Base-by-base conservation (phyloP, 345 rosid species). In the Cardamine resedifolia region DNA sequence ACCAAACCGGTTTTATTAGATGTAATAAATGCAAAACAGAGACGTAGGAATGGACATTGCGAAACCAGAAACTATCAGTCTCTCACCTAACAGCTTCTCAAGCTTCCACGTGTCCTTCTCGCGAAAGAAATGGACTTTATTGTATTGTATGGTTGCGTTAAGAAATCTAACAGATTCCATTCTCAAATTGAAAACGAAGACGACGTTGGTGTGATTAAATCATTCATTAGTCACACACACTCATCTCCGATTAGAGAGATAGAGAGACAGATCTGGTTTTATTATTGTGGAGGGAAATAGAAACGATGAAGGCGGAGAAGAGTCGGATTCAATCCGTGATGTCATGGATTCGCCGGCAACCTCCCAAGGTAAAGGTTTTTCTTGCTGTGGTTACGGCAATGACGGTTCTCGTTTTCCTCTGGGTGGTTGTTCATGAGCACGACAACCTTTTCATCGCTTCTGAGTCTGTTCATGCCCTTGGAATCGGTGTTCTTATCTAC, bases 361-460 rank as follows among this genome's bases (percentile, higher is more conserved):
- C 96, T 1, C 88, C 96, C 1, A 90, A 87, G 80, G 84, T 93
- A 19, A 90, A 86, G 77, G 88, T 81, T 2, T 81, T 86, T 75
- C 78, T 90, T 30, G 85, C 80, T 4, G 83, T 84, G 66, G 75
- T 86, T 10, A 58, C 84, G 30, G 94, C 81, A 59, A 78, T 93
- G 80, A 77, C 81, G 44, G 80, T 87, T 12, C 85, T 93, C 8
- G 85, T 89, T 11, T 72, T 93, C 68, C 85, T 93, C 16, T 85
- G 88, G 71, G 68, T 82, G 80, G 80, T 89, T 72, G 97, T 93
- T 0, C 83, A 90, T 63, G 97, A 89, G 74, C 94, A 93, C 76
- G 92, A 90, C 72, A 93, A 87, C 80, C 88, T 93, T 69, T 93
- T 89, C 77, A 87, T 93, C 21, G 90, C 89, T 19, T 86, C 97